phyloP scores from a whole-genome alignment of 139 green algal species.

The Spirogloea muscicola region DNA sequence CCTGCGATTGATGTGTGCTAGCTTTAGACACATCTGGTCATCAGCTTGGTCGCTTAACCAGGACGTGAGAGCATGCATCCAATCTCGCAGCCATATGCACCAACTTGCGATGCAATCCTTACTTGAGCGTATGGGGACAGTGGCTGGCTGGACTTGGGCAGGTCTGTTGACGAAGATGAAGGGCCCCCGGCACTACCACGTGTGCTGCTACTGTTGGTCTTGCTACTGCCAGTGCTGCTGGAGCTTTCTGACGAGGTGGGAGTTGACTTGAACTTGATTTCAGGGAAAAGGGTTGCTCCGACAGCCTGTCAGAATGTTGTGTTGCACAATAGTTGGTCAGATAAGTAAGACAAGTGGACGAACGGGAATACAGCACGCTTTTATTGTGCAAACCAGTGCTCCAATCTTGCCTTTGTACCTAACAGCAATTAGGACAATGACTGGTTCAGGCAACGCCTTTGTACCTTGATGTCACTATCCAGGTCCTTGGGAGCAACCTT shows the following conservation, averaged over 20 bases:
- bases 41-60: not conserved
- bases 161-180: no score
- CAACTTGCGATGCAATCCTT: no score
- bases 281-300: slow-evolving; percentile 5
- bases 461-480: slow-evolving; percentile 13
- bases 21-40: not conserved
- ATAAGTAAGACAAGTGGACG: no score
- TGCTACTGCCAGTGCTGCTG: slow-evolving; percentile 20
- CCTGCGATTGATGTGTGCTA: not conserved
- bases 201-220: no score
- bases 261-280: not conserved
- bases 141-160: no score
- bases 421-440: not conserved
- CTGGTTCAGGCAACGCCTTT: not conserved
- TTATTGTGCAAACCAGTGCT: not conserved
- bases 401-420: not conserved
- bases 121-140: no score
- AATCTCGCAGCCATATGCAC: slow-evolving; percentile 1
- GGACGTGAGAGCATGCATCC: not conserved
- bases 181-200: no score
- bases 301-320: slow-evolving; percentile 8
- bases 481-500: slow-evolving; percentile 20
- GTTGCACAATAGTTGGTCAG: no score
- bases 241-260: slow-evolving; percentile 3
- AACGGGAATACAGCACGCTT: slow-evolving; percentile 9